These are phyloP conservation scores for Dioscorea dumetorum DNA, from an alignment of 106 monocot species.

Conservation along the genomic window DNA sequence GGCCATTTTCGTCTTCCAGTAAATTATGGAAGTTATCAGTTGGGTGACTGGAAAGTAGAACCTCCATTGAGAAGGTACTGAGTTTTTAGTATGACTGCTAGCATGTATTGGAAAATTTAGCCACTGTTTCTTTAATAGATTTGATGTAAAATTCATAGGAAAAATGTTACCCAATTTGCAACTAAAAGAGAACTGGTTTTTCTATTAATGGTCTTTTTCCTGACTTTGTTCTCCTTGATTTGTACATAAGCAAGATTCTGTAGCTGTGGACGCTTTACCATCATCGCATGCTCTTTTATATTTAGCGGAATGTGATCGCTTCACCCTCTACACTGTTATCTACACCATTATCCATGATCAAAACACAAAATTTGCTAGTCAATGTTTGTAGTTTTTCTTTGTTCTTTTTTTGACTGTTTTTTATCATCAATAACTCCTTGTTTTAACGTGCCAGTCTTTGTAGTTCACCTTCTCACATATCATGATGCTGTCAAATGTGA, in stretches of 20 bases:
- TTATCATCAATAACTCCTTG: too few relatives aligned
- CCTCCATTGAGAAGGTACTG: conserved; percentile 65
- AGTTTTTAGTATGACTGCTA: background rate
- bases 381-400: too few relatives aligned
- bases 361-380: too few relatives aligned
- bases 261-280: too few relatives aligned
- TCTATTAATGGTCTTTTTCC: background rate
- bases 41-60: conserved; percentile 84
- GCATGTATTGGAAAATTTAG: background rate
- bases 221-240: background rate
- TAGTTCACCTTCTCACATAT: too few relatives aligned
- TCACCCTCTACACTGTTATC: too few relatives aligned
- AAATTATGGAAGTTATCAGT: conserved; percentile 75
- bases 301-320: too few relatives aligned
- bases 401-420: too few relatives aligned
- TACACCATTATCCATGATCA: too few relatives aligned
- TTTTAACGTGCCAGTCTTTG: too few relatives aligned
- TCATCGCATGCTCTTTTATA: too few relatives aligned
- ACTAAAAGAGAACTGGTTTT: background rate
- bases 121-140: background rate
- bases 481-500: background rate
- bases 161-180: background rate
- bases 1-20: conserved; percentile 76
- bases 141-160: background rate
- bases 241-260: too few relatives aligned